Conservation (phyloP, 257 asterid genomes). For the Ligustrum vulgare region DNA sequence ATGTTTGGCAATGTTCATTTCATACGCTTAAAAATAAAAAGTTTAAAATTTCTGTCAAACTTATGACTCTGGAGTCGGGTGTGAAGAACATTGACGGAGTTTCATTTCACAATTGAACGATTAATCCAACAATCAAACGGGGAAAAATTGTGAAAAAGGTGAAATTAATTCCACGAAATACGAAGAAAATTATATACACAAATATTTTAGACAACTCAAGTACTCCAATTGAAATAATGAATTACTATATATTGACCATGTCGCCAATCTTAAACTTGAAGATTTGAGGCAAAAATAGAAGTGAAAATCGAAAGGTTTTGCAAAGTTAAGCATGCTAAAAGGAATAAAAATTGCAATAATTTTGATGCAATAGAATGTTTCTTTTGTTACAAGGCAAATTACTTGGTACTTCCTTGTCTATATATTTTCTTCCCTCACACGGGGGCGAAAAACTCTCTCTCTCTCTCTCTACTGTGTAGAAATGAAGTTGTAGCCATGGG, state of each 20-base stretch:
- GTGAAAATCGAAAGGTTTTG: background rate
- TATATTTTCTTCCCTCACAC: background rate
- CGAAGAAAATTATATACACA: too few relatives aligned
- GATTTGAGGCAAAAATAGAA: background rate
- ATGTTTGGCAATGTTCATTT: background rate
- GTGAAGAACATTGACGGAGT: too few relatives aligned
- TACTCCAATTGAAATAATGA: too few relatives aligned
- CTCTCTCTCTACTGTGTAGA: background rate
- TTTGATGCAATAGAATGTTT: background rate
- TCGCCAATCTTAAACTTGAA: background rate
- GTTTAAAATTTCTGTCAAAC: background rate
- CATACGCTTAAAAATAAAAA: background rate
- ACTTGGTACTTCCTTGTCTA: too few relatives aligned
- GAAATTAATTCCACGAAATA: too few relatives aligned
- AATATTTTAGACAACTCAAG: too few relatives aligned
- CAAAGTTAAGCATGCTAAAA: slow-evolving; percentile 18
- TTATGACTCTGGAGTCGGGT: too few relatives aligned
- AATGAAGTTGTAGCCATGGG: slow-evolving; percentile 34
- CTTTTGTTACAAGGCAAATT: background rate
- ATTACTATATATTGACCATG: background rate
- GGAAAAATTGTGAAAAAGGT: too few relatives aligned
- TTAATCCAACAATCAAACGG: too few relatives aligned
- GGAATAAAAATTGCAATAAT: slow-evolving; percentile 8
- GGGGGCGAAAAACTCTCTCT: too few relatives aligned
- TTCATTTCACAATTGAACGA: too few relatives aligned